Percentiles rank a stretch among this genome's conserved stretches.
phyloP scores from a whole-genome alignment of 148 eudicot genomes.

The Cornus kousa region DNA sequence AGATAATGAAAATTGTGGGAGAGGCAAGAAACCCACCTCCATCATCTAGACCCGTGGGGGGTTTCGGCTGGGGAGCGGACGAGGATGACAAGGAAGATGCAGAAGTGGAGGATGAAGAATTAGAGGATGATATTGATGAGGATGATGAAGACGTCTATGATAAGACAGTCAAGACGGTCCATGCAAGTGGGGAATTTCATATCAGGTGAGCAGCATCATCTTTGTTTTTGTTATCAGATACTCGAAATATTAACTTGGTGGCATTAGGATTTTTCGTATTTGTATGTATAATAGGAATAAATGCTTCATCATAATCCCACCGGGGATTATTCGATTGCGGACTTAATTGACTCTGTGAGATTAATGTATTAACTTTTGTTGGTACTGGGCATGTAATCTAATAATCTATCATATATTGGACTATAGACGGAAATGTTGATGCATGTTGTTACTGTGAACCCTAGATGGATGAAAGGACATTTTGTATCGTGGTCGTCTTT shows the following conservation, averaged over 20 bases:
- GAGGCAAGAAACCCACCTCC: slow-evolving; percentile 45
- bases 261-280: neutral
- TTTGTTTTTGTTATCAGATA: neutral
- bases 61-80: slow-evolving; percentile 33
- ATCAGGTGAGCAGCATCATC: neutral
- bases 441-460: no score
- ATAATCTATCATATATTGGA: no score
- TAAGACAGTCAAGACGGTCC: neutral
- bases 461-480: no score
- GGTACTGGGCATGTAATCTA: no score
- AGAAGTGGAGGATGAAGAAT: slow-evolving; percentile 14
- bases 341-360: no score
- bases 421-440: no score
- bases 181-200: neutral
- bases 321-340: no score
- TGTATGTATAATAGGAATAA: neutral
- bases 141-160: slow-evolving; percentile 37
- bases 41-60: slow-evolving; percentile 33
- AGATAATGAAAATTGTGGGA: slow-evolving; percentile 45
- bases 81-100: slow-evolving; percentile 33
- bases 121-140: slow-evolving; percentile 22
- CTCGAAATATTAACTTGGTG: neutral
- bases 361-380: no score
- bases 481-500: no score
- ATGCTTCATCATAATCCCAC: no score